Evolutionary conservation across 495 filamentous ascomycete genomes (phyloP), one percentile per base, ranked within the genome.

Genomic region (Talaromyces wortmannii): DNA sequence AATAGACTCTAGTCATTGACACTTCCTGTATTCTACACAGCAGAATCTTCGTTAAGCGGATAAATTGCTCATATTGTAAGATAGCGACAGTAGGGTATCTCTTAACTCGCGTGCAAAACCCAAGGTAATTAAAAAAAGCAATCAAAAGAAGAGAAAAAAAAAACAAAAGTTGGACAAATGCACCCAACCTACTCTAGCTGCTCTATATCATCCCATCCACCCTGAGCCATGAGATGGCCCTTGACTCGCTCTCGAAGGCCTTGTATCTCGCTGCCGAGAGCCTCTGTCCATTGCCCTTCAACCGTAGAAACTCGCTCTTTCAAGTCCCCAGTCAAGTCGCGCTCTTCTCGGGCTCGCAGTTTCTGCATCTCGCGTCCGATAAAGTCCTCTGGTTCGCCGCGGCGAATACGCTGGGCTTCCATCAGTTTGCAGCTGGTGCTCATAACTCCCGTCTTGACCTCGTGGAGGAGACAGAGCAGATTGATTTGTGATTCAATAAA

Each of bases 401-500:
- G 77, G 33, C 75, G 74, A 31, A 81, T 77, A 4, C 76, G 70
- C 68, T 91, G 74, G 52, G 74, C 77, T 55, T 82, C 77, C 60
- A 84, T 73, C 32, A 79, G 61, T 48, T 74, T 71, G 53, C 74
- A 76, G 40, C 71, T 72, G 3, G 87, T 87, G 47, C 70, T 73
- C 63, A 85, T 85, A 6, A 89, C 82, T 4, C 84, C 86, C 42
- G 87, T 89, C 63, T 90, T 90, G 29, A 96, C 91, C 68, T 97
- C 94, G 62, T 98, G 94, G 61, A 97, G 68, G 18, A 97, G 69
- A 59, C 92, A 97, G n/a, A 97, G 78, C 12, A 97, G 73, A 58
- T 98, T 97, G 18, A 82, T 91, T 77, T 98, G 92, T 4, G 80
- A 85, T 74, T 98, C 94, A 57, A 98, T 97, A 69, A 94, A 97